A percentile compares a stretch with the other conserved stretches of the same genome.
These are phyloP conservation scores for Teunomyces kruisii DNA, from an alignment of 805 yeast genomes.

Conservation along the genomic window DNA sequence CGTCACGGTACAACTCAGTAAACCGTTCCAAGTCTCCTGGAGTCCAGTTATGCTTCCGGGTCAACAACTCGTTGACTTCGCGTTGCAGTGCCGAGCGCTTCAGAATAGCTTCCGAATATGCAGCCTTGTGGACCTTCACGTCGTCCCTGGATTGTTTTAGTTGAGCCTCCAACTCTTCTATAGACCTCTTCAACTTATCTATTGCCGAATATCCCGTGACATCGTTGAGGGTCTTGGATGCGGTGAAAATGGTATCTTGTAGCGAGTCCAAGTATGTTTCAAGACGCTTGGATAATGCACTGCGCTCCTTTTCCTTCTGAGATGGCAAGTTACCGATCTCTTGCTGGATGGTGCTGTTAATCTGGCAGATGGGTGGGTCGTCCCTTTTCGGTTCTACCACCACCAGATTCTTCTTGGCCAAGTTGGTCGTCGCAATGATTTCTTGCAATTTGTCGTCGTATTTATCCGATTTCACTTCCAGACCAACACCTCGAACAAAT, in stretches of 20 bases:
- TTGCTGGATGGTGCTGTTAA: constrained; percentile 8
- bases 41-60: constrained; percentile 82
- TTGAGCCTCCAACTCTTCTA: constrained; percentile 54
- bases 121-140: constrained; percentile 49
- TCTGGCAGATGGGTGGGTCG: constrained; percentile 3
- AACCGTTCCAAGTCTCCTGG: constrained; percentile 78
- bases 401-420: constrained; percentile 16
- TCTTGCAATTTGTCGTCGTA: constrained; percentile 29
- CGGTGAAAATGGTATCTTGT: constrained; percentile 56
- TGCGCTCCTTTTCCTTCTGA: constrained; percentile 40
- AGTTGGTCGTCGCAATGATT: constrained; percentile 37
- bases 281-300: constrained; percentile 37
- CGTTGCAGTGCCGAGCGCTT: constrained; percentile 70
- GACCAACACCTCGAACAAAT: neutral
- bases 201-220: constrained; percentile 88
- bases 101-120: constrained; percentile 61
- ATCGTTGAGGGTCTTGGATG: constrained; percentile 75
- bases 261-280: constrained; percentile 53
- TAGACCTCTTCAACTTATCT: constrained; percentile 64
- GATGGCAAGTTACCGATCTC: constrained; percentile 45
- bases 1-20: constrained; percentile 76
- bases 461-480: neutral
- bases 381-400: neutral
- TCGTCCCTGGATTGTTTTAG: constrained; percentile 47
- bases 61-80: constrained; percentile 82